Percentiles rank a stretch among this genome's conserved stretches.
Evolutionary conservation across 345 rosid genomes (phyloP).

Genomic region (Hibiscus syriacus): DNA sequence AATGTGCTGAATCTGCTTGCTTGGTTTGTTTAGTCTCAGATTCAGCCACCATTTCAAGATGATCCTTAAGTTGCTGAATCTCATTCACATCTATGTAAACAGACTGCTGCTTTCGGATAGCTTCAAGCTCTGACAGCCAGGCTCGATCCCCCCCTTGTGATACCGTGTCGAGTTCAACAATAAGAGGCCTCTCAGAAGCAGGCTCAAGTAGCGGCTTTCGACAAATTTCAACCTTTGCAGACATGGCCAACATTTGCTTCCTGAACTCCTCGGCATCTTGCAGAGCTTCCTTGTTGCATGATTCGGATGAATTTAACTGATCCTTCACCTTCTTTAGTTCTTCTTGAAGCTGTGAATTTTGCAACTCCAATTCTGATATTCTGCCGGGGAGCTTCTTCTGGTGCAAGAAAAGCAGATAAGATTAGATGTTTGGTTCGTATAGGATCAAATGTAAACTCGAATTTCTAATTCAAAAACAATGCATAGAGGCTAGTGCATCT

Average conservation of each 20-base stretch:
- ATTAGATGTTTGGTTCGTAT: neutral
- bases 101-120: slow-evolving; percentile 45
- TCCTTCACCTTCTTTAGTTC: slow-evolving; percentile 81
- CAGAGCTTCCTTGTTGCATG: slow-evolving; percentile 63
- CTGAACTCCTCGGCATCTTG: slow-evolving; percentile 69
- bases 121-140: slow-evolving; percentile 49
- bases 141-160: slow-evolving; percentile 43
- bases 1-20: slow-evolving; percentile 41
- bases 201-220: slow-evolving; percentile 48
- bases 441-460: neutral
- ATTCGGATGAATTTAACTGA: slow-evolving; percentile 52
- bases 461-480: neutral
- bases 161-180: slow-evolving; percentile 30
- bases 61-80: slow-evolving; percentile 58
- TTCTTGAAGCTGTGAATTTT: slow-evolving; percentile 60
- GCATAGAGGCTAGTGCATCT: neutral
- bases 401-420: slow-evolving; percentile 16
- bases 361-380: slow-evolving; percentile 70
- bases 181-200: slow-evolving; percentile 38
- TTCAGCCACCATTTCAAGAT: slow-evolving; percentile 52
- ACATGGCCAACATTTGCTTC: slow-evolving; percentile 47
- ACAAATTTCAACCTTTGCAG: slow-evolving; percentile 53
- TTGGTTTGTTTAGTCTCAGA: slow-evolving; percentile 51
- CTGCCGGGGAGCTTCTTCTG: slow-evolving; percentile 88
- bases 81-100: slow-evolving; percentile 54